Base-by-base conservation (phyloP, 768 basidiomycete genomes). In the Crassisporium funariophilum region DNA sequence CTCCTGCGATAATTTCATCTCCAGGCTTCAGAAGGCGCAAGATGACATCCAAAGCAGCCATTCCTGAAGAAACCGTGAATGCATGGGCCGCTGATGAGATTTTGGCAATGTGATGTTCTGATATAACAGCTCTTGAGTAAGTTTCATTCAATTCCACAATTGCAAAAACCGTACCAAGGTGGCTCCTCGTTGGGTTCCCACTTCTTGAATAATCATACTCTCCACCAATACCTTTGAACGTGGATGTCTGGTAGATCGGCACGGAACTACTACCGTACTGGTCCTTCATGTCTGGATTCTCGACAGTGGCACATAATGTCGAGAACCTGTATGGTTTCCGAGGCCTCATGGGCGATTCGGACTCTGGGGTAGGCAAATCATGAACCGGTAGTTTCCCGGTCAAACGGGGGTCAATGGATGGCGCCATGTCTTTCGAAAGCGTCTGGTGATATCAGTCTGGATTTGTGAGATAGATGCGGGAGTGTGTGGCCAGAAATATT, bases 201-300 rank as follows among this genome's bases (percentile, higher is more conserved):
- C 91, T 93, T 50, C 97, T 78, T 10, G 89, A 79, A 69, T 98
- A 99, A 69, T 98, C 95, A 62, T 94, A 99, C 58, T 86, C 80
- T 41, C 88, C 90, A 13, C 76, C 78, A 34, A 95, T 72, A 36
- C 95, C 97, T 72, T 98, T 98, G 82, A 99, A 98, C 0, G 97
- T 99, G 6, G 97, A 83, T 1, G 93, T 88, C 71, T 98, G 97
- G 70, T 98, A 99, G 68, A 99, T 98, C 16, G 97, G 97, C 1
- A 98, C 92, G 5, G 88, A 88, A 56, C 89, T 92, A 49, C 91
- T 85, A 15, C 94, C 94, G 64, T 94, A 88, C 71, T 98, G 95
- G 70, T 99, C 95, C 67, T 95, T 95, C 70, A 86, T 88, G 45
- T 78, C 78, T 0, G 92, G 92, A 55, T 91, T 91, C 59, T 95